A percentile compares a stretch with the other conserved stretches of the same genome.
Evolutionary conservation across 179 eudicot genomes (phyloP).

Genomic region (Pouteria campechiana): DNA sequence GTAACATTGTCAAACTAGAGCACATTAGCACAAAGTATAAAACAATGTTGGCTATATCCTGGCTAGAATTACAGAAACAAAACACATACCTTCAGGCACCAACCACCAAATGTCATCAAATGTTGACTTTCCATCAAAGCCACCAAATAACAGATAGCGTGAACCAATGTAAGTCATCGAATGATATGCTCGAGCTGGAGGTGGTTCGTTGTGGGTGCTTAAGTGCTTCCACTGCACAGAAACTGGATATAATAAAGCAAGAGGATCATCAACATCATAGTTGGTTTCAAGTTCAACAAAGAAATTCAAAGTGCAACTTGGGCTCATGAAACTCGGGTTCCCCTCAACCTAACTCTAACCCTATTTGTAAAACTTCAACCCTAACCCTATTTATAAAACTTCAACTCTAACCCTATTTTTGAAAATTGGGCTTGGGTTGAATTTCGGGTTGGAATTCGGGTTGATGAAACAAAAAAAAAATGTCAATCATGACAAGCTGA

Average conservation of each 20-base stretch:
- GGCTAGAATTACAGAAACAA: not conserved
- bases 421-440: no score
- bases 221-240: conserved; percentile 90
- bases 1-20: not conserved
- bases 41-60: not conserved
- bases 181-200: conserved; percentile 91
- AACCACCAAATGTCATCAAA: conserved; percentile 98
- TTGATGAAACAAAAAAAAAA: no score
- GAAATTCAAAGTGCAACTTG: no score
- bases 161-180: conserved; percentile 66
- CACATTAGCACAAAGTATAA: not conserved
- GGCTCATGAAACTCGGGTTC: no score
- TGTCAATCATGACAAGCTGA: no score
- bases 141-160: conserved; percentile 78
- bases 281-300: no score
- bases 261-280: no score
- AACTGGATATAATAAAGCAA: conserved; percentile 27
- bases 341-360: no score
- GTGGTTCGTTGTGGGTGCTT: conserved; percentile 66
- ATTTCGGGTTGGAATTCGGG: no score
- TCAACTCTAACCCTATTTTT: no score
- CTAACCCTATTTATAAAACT: no score
- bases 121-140: conserved; percentile 95
- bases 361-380: no score
- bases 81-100: conserved; percentile 83